Base-by-base conservation (phyloP, 345 rosid genomes). In the Salix suchowensis region DNA sequence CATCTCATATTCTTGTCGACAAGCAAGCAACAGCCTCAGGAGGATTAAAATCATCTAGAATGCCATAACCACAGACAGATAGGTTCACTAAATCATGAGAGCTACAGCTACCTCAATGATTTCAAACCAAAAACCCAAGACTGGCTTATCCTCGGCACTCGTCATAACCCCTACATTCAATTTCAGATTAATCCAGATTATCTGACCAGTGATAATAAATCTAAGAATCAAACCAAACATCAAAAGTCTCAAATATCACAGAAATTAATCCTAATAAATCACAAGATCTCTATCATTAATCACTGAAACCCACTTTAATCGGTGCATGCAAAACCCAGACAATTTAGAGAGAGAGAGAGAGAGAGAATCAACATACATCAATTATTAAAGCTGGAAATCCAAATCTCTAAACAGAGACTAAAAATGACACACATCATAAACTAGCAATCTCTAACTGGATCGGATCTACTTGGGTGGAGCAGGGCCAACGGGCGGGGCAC, bases 401-500 rank as follows among this genome's bases (percentile, higher is more conserved):
- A 16, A 61, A 68, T 39, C 14, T 4, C 28, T 21, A 48, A 44
- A 13, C 50, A 44, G 50, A 13, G 16, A n/a, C 62, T 21, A 55
- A 8, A 55, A n/a, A 10, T n/a, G 26, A n/a, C 1, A 23, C 26
- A 4, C 62, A 10, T 0, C 26, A 55, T n/a, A 9, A n/a, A 21
- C 4, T n/a, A 55, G 10, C 62, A 50, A 54, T 37, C 60, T 37
- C 81, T 70, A 50, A 83, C 81, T 77, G 75, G 68, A 37, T 55
- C 64, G 7, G 50, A 48, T 5, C 37, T 76, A 4, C 12, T 10
- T 19, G 28, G 55, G 21, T 84, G 82, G 82, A 74, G 69, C 70
- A 76, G 66, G 80, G 48, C 24, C 75, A 9, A 75, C 71, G 15
- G 87, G 79, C 19, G 90, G 88, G 52, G 88, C 82, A 66, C 95